phyloP scores from a whole-genome alignment of 1,139 yeast genomes.

The Yamadazyma blattariae region DNA sequence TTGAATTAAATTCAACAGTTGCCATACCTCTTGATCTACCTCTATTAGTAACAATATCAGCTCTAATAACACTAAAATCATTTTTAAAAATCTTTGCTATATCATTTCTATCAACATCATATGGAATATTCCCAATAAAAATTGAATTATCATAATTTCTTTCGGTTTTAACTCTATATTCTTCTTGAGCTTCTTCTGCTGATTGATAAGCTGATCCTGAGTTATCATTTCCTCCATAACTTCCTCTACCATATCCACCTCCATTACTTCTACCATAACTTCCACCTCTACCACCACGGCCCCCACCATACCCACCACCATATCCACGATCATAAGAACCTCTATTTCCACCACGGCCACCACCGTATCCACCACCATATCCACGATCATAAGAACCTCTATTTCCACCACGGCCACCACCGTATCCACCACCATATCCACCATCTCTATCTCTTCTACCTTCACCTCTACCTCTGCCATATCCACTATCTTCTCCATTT shows the following conservation, averaged over 20 bases:
- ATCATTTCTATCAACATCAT: slow-evolving; percentile 57
- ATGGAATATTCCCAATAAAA: slow-evolving; percentile 74
- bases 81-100: slow-evolving; percentile 56
- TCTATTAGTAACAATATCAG: slow-evolving; percentile 80
- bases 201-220: slow-evolving; percentile 19
- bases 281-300: slow-evolving; percentile 24
- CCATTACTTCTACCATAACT: slow-evolving; percentile 17
- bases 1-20: slow-evolving; percentile 77
- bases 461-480: slow-evolving; percentile 13
- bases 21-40: slow-evolving; percentile 93
- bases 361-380: slow-evolving; percentile 12
- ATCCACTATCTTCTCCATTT: slow-evolving; percentile 13
- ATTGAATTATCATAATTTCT: slow-evolving; percentile 69
- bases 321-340: slow-evolving; percentile 10
- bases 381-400: slow-evolving; percentile 4
- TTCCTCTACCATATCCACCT: slow-evolving; percentile 18
- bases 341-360: neutral
- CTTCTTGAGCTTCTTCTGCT: slow-evolving; percentile 26
- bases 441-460: slow-evolving; percentile 13
- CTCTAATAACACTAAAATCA: slow-evolving; percentile 75
- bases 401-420: neutral
- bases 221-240: slow-evolving; percentile 20
- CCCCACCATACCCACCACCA: slow-evolving; percentile 18
- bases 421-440: slow-evolving; percentile 15
- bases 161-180: slow-evolving; percentile 42